A percentile compares a stretch with the other conserved stretches of the same genome.
phyloP scores from a whole-genome alignment of 176 grass and related monocot genomes.

The Raddia distichophylla region DNA sequence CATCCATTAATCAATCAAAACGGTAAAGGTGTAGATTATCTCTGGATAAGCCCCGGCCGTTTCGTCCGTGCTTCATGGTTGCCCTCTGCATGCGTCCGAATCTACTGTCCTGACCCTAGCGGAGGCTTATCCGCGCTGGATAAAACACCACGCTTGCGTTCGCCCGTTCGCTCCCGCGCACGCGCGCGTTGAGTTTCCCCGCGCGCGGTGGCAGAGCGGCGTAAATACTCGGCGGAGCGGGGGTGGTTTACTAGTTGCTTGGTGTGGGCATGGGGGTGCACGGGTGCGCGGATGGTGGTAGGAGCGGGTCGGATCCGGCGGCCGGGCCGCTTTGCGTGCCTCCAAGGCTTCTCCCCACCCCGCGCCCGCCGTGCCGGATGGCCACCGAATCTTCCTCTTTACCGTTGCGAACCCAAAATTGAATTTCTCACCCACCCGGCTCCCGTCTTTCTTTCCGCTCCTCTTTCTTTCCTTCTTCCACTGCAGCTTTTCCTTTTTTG shows the following conservation, averaged over 20 bases:
- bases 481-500: background rate
- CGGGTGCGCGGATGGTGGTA: background rate
- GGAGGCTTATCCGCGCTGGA: background rate
- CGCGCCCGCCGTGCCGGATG: background rate
- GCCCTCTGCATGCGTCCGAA: background rate
- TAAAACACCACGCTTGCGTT: background rate
- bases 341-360: background rate
- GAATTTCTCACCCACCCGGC: background rate
- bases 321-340: constrained; percentile 41
- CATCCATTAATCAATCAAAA: too few relatives aligned
- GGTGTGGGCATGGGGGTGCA: too few relatives aligned
- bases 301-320: constrained; percentile 14
- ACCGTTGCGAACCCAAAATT: constrained; percentile 38
- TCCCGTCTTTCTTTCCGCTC: background rate
- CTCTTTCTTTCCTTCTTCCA: background rate
- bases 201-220: background rate
- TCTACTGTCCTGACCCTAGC: background rate
- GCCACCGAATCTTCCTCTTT: constrained; percentile 39
- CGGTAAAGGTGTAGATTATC: background rate
- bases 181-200: background rate
- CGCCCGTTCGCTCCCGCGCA: background rate
- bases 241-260: too few relatives aligned
- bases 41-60: background rate
- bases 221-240: background rate
- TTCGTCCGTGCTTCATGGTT: background rate